Base-by-base conservation (phyloP, 2,329 filamentous ascomycete species). In the Graphilbum sp. region DNA sequence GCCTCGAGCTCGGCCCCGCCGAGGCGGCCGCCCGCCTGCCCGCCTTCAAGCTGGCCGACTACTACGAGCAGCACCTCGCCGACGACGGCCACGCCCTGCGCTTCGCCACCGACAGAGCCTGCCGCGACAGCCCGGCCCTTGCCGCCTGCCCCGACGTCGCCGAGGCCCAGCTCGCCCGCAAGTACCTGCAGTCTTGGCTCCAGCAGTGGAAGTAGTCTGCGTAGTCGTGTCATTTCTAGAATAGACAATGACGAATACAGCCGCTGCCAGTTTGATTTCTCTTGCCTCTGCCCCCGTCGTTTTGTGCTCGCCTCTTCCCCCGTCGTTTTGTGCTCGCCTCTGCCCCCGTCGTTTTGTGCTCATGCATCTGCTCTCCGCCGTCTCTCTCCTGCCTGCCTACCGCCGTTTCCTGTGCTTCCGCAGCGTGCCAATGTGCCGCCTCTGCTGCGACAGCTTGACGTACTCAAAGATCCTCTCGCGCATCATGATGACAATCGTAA, bases 401-500 rank as follows among this genome's bases (percentile, higher is more conserved):
- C 27, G 7, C 27, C 13, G 7, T 15, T n/a, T 29, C 15, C 27
- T 29, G 27, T 29, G 7, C 12, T 9, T 62, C 36, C 64, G 55
- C 4, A 62, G 49, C 3, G 50, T 58, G 21, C 58, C 38, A 29
- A 72, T 64, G 23, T 62, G 57, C 32, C 61, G 58, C 29, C 66
- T 57, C 45, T 67, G 64, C 4, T 60, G 49, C 25, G 65, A 40
- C 2, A 57, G 53, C 18, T 56, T 54, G 32, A 61, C 33, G 51
- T 61, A 67, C 5, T 59, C 56, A 21, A 57, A 55, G 16, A 73
- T 64, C 46, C 59, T 60, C 10, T 66, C 64, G 34, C 63, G 56
- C 61, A 73, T 66, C 37, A 75, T 50, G 24, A 72, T 53, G 4
- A 71, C 17, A 8, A 67, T 57, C 0, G 67, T 73, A 1, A 56